Base-by-base conservation (phyloP, 257 asterid genomes). In the Sherardia arvensis region DNA sequence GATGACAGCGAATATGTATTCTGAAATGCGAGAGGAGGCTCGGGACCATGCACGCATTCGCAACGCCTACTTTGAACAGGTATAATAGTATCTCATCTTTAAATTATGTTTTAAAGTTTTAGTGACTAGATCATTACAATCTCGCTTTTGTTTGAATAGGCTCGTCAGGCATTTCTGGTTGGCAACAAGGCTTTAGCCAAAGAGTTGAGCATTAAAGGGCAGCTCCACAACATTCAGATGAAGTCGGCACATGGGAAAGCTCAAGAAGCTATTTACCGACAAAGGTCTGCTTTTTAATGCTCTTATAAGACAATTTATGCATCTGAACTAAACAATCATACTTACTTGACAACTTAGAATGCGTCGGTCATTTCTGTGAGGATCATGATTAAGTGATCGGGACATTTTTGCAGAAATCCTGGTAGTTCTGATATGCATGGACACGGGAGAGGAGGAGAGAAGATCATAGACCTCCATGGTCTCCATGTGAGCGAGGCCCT, bases 111-210 rank as follows among this genome's bases (percentile, higher is more conserved):
- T 53, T 30, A 23, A 34, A 22, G 23, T 33, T 9, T 3, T 25
- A 1, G n/a, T 21, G 49, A 28, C 45, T 32, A 45, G 23, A 65
- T 10, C 27, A 25, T 32, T 29, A 10, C 54, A 27, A 64, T 17
- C 38, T 56, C 28, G 3, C 53, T 62, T 60, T 67, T n/a, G 80
- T 62, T 77, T 65, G 85, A 70, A 56, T 71, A 93, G 99, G 99
- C 94, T 64, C 84, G 97, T 9, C 99, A 90, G 80, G 99, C 99
- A 17, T 93, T 81, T 79, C 84, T 90, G 55, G 67, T 80, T 47
- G 97, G 99, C 25, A 90, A 93, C 88, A 93, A 93, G 83, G 99
- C 95, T 76, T 81, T 93, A 61, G 99, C 99, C 51, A 93, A 89
- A 86, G 99, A 93, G 79, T 75, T 90, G 85, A 93, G 97, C 80